A percentile compares a stretch with the other conserved stretches of the same genome.
Evolutionary conservation across 768 basidiomycete genomes (phyloP).

Genomic region (Gymnopilus dilepis): DNA sequence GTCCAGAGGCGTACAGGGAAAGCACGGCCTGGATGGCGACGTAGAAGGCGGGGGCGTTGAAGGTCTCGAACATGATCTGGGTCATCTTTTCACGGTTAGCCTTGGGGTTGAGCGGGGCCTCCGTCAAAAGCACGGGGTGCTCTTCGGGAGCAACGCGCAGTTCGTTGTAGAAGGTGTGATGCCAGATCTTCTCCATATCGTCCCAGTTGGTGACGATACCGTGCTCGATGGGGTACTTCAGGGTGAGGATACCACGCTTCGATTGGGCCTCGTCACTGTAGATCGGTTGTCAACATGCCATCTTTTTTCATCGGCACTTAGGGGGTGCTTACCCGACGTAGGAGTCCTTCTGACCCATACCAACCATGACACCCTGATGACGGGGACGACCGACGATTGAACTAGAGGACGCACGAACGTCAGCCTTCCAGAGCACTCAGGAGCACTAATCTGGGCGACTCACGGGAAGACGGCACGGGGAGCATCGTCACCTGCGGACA

Average conservation of each 20-base stretch:
- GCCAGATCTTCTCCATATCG: conserved; percentile 99
- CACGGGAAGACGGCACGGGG: conserved; percentile 96
- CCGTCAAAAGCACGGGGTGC: conserved; percentile 90
- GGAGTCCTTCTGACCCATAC: conserved; percentile 97
- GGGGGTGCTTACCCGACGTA: conserved; percentile 79
- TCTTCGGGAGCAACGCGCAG: conserved; percentile 93
- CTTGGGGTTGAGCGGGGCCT: conserved; percentile 95
- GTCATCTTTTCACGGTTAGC: conserved; percentile 94
- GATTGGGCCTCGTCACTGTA: conserved; percentile 39
- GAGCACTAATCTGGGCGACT: conserved; percentile 36
- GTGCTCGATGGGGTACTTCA: conserved; percentile 95
- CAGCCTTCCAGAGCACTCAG: conserved; percentile 1
- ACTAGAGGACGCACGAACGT: conserved; percentile 39
- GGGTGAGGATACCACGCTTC: conserved; percentile 89
- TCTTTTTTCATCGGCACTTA: neutral
- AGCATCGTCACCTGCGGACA: conserved; percentile 78
- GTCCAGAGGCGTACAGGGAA: conserved; percentile 93
- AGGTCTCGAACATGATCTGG: conserved; percentile 97
- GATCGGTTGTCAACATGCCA: neutral
- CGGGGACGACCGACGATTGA: conserved; percentile 95
- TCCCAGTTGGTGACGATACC: conserved; percentile 99
- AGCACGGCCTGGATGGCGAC: conserved; percentile 92
- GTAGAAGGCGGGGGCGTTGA: conserved; percentile 93
- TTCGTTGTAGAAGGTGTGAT: conserved; percentile 97
- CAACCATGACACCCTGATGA: conserved; percentile 96